Percentiles rank a stretch among this genome's conserved stretches.
phyloP scores from a whole-genome alignment of 2,329 filamentous ascomycete genomes.

The Alternaria sp. region DNA sequence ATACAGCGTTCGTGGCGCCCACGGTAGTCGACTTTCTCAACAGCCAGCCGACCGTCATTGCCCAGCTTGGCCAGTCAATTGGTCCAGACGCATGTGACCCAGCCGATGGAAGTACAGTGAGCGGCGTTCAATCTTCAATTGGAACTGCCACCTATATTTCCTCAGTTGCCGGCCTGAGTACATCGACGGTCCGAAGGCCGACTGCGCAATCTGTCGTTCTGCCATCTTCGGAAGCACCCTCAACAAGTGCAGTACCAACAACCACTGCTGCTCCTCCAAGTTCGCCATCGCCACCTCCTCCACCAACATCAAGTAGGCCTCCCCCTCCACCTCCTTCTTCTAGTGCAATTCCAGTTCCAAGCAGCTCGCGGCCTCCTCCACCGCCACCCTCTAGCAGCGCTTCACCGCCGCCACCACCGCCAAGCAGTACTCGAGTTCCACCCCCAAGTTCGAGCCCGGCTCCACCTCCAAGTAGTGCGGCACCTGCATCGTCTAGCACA shows the following conservation, averaged over 20 bases:
- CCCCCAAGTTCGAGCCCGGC: slow-evolving; percentile 15
- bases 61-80: slow-evolving; percentile 38
- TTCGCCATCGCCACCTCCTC: slow-evolving; percentile 9
- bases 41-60: slow-evolving; percentile 30
- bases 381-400: slow-evolving; percentile 1
- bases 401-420: neutral
- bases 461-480: slow-evolving; percentile 12
- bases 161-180: slow-evolving; percentile 1
- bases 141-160: slow-evolving; percentile 11
- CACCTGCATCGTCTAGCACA: slow-evolving; percentile 14
- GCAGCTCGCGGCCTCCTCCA: neutral
- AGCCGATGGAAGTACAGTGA: slow-evolving; percentile 17
- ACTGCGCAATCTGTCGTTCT: neutral
- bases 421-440: slow-evolving; percentile 8
- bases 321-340: slow-evolving; percentile 15
- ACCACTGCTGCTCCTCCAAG: neutral
- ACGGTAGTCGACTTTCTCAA: slow-evolving; percentile 42
- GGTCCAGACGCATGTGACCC: slow-evolving; percentile 42
- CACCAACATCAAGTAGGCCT: slow-evolving; percentile 12
- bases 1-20: slow-evolving; percentile 31
- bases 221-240: slow-evolving; percentile 1
- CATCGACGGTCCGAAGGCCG: neutral
- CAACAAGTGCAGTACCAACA: slow-evolving; percentile 2
- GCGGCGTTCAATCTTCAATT: slow-evolving; percentile 6
- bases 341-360: slow-evolving; percentile 11